Percentiles rank a stretch among this genome's conserved stretches.
phyloP scores from a whole-genome alignment of 208 protist genomes.

The Wallacemonas sp. region DNA sequence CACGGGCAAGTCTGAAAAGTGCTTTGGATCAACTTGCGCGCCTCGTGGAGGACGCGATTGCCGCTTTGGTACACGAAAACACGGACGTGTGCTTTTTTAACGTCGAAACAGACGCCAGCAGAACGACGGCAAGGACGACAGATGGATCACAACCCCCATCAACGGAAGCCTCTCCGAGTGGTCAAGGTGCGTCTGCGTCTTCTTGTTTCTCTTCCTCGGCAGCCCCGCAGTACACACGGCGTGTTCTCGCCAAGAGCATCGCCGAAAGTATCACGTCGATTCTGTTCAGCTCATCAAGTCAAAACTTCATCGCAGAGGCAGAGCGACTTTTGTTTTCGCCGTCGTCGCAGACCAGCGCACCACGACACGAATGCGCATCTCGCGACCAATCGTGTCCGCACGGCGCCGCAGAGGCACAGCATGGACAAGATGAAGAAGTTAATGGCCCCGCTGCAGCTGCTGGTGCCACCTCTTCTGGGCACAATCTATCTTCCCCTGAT shows the following conservation, averaged over 20 bases:
- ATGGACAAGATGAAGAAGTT: no score
- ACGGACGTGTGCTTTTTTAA: conserved; percentile 44
- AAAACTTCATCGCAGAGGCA: conserved; percentile 51
- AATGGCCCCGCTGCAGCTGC: no score
- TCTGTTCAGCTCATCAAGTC: conserved; percentile 43
- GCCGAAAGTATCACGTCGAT: conserved; percentile 63
- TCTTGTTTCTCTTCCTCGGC: conserved; percentile 2
- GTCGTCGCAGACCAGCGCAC: no score
- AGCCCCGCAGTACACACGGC: conserved; percentile 11
- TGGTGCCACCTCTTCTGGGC: no score
- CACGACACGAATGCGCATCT: not conserved
- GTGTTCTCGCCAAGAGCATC: conserved; percentile 46
- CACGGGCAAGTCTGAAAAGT: not conserved
- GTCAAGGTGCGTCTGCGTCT: no score
- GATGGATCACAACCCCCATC: no score
- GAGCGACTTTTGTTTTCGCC: conserved; percentile 45
- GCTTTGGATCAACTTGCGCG: conserved; percentile 32
- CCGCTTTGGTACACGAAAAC: conserved; percentile 42
- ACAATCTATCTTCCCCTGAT: no score
- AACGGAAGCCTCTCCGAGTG: no score
- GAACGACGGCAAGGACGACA: not conserved
- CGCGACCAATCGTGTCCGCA: no score
- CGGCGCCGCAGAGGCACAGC: not conserved
- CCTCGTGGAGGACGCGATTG: conserved; percentile 35
- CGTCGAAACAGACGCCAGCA: not conserved